Conservation (phyloP, 108 stramenopile species). For the Nitzschia palea region DNA sequence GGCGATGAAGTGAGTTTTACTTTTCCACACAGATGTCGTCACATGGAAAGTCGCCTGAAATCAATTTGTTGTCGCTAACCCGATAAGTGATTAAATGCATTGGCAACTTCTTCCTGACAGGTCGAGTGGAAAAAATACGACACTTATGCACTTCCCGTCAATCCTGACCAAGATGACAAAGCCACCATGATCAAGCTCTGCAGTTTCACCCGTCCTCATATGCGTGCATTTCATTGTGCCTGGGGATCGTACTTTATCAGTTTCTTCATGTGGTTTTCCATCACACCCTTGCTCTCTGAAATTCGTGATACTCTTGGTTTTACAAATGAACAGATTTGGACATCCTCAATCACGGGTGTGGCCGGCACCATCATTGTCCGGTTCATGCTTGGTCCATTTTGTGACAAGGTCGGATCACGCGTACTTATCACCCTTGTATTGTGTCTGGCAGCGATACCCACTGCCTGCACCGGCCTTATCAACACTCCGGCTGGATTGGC, state of each 20-base stretch:
- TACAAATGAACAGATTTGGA: constrained; percentile 76
- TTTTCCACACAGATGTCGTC: no score
- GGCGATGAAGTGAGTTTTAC: no score
- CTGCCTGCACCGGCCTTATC: constrained; percentile 61
- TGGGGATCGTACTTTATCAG: constrained; percentile 82
- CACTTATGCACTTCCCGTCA: constrained; percentile 58
- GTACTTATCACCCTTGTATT: constrained; percentile 62
- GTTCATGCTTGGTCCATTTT: constrained; percentile 66
- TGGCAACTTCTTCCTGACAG: constrained; percentile 44
- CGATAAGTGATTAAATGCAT: no score
- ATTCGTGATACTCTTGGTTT: constrained; percentile 60
- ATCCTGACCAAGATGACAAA: constrained; percentile 76
- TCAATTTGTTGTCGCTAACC: no score
- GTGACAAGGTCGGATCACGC: constrained; percentile 83
- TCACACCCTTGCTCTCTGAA: constrained; percentile 83
- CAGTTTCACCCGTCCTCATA: constrained; percentile 64
- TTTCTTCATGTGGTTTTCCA: constrained; percentile 91
- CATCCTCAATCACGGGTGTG: constrained; percentile 75
- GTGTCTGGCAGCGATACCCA: constrained; percentile 66
- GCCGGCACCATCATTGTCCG: constrained; percentile 71
- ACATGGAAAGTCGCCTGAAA: no score
- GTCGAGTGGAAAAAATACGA: constrained; percentile 59
- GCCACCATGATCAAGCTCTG: constrained; percentile 72
- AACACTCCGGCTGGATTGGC: constrained; percentile 52
- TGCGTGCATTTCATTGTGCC: constrained; percentile 77